Evolutionary conservation across 1,139 yeast species (phyloP), one percentile per base, ranked within the genome.

Genomic region (Komagataea norvegica): DNA sequence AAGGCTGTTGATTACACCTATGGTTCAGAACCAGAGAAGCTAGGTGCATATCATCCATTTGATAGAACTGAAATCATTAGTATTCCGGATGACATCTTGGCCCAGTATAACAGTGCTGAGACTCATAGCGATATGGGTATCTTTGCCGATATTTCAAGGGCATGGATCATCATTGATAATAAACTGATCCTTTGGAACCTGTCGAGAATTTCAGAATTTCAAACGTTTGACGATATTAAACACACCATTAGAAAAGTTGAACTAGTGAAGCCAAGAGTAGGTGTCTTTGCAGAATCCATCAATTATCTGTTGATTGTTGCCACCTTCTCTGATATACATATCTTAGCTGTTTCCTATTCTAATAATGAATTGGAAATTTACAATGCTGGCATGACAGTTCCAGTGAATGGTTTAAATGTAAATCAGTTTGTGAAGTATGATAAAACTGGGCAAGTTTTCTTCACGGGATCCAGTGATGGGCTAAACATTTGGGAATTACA

Each of bases 141-240:
- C 34, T 81, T 91, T 49, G 77, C 91, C 0, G 89, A 83, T 42
- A 74, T 91, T 29, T 77, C 79, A 45, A 74, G 96, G 44, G 79
- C 91, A 8, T 91, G 97, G 97, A 74, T 89, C 33, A 78, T 86
- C 3, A 78, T 82, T 28, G 97, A 88, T 58, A 83, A 83, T 54
- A 79, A 82, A 52, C 68, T 93, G 52, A 75, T 84, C 27, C 70
- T 93, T 26, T 91, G 98, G 98, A 77, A 78, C 34, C 74, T 80
- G 3, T 76, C 72, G 50, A 63, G 59, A 37, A 66, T 82, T 9
- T 65, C 77, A 10, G 93, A 84, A 46, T 84, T 80, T 54, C 78
- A 81, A 48, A 78, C 87, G 6, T 82, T 89, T 40, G 96, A 88
- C 56, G 94, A 84, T 51, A 74, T 88, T 42, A 74, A 77, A 43